Base-by-base conservation (phyloP, 306 rosid species). In the Argentina anserina region DNA sequence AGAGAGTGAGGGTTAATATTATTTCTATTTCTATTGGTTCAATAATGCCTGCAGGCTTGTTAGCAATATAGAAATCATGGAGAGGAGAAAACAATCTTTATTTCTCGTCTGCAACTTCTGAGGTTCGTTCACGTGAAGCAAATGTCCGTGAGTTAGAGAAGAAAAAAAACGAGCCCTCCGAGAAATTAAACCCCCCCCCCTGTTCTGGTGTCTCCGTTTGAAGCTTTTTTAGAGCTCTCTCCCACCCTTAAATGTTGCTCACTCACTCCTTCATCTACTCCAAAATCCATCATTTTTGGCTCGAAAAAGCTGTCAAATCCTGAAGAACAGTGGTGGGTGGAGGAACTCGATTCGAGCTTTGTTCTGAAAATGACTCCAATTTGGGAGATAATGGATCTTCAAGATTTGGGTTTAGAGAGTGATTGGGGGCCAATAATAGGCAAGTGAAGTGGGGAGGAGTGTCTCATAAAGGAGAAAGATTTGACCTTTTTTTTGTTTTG, bases 41-140 rank as follows among this genome's bases (percentile, higher is more conserved):
- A 70, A 82, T 73, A 62, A 79, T 79, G 82, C 8, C 63, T 53
- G 84, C 77, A 75, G 81, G 42, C 66, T 61, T 47, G 13, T 75
- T 60, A 46, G 50, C 41, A 40, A 64, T 70, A 73, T 70, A 61
- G 53, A 79, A 73, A 69, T 77, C 82, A 76, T 70, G 43, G 88
- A 76, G 79, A 81, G 45, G 42, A 52, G 77, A 64, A 67, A 77
- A 68, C 43, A 74, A 73, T 46, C 46, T 53, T 69, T 34, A 62
- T 72, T 52, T 76, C 42, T 81, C 29, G 77, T 66, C 89, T 82
- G 84, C 78, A 71, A 76, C 73, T 67, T 63, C 78, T 45, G 86
- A 62, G 69, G 31, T 67, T 66, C 75, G 72, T 72, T 83, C 90
- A 86, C 90, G 85, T 83, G 87, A 83, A 80, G 83, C 60, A 53